A percentile compares a stretch with the other conserved stretches of the same genome.
phyloP scores from a whole-genome alignment of 2,329 filamentous ascomycete species.

The Penicillium sp. region DNA sequence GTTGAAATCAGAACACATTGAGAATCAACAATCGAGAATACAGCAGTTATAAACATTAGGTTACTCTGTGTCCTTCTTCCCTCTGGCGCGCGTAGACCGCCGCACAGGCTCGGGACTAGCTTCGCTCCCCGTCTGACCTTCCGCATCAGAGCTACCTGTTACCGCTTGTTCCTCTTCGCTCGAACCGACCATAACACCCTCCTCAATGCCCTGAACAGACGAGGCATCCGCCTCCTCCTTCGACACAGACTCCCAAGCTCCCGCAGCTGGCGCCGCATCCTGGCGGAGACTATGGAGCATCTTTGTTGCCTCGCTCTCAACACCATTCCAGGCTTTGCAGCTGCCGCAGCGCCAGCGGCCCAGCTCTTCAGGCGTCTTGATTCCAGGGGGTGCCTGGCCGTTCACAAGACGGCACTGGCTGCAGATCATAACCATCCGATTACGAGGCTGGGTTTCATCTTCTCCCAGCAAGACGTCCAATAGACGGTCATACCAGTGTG shows the following conservation, averaged over 20 bases:
- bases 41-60: neutral
- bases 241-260: slow-evolving; percentile 25
- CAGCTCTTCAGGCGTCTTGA: slow-evolving; percentile 69
- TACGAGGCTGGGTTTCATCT: slow-evolving; percentile 88
- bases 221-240: slow-evolving; percentile 18
- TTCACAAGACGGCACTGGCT: slow-evolving; percentile 80
- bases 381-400: slow-evolving; percentile 88
- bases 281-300: slow-evolving; percentile 63
- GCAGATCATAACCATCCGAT: slow-evolving; percentile 85
- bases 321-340: slow-evolving; percentile 79
- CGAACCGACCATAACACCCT: slow-evolving; percentile 27
- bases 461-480: slow-evolving; percentile 90
- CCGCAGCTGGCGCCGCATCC: slow-evolving; percentile 16
- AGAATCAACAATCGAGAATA: too few relatives aligned
- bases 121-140: slow-evolving; percentile 16
- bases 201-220: slow-evolving; percentile 24
- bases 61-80: slow-evolving; percentile 25
- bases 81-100: slow-evolving; percentile 27
- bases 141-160: slow-evolving; percentile 21
- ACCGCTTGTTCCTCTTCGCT: slow-evolving; percentile 30
- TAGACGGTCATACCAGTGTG: slow-evolving; percentile 91
- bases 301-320: slow-evolving; percentile 69
- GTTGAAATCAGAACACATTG: too few relatives aligned
- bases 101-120: slow-evolving; percentile 16
- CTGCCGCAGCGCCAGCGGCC: slow-evolving; percentile 84